Conservation (phyloP, 345 rosid species). For the Cardamine chenopodiifolia region DNA sequence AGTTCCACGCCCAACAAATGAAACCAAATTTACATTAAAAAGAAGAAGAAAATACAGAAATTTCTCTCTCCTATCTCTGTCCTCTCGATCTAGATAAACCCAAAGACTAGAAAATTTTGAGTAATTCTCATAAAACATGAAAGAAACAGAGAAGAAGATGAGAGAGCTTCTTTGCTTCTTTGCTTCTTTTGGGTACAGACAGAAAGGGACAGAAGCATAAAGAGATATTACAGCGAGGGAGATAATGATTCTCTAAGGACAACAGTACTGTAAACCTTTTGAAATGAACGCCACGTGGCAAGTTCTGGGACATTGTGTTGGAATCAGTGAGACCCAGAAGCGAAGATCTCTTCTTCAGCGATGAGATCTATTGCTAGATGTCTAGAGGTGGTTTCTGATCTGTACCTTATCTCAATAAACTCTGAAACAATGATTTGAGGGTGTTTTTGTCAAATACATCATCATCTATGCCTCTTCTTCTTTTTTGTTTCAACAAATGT, state of each 20-base stretch:
- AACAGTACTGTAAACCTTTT: constrained; percentile 32
- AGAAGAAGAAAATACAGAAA: not conserved
- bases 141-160: constrained; percentile 38
- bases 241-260: constrained; percentile 38
- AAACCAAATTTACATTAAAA: not conserved
- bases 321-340: not conserved
- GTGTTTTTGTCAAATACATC: constrained; percentile 30
- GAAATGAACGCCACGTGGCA: constrained; percentile 36
- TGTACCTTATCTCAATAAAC: constrained; percentile 35
- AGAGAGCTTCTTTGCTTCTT: constrained; percentile 32
- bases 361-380: constrained; percentile 39
- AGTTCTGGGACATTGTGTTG: constrained; percentile 30
- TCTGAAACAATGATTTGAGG: constrained; percentile 40
- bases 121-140: constrained; percentile 14
- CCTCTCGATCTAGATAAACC: constrained; percentile 19
- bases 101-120: not conserved
- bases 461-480: not conserved
- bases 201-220: constrained; percentile 44
- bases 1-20: constrained; percentile 28
- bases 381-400: constrained; percentile 39
- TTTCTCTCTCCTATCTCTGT: not conserved
- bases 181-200: constrained; percentile 33
- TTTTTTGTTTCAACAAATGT: no score
- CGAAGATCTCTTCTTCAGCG: no score
- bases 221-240: constrained; percentile 39